Evolutionary conservation across 1,284 basidiomycete species (phyloP).

Genomic region (Salmacisia buchloeana): DNA sequence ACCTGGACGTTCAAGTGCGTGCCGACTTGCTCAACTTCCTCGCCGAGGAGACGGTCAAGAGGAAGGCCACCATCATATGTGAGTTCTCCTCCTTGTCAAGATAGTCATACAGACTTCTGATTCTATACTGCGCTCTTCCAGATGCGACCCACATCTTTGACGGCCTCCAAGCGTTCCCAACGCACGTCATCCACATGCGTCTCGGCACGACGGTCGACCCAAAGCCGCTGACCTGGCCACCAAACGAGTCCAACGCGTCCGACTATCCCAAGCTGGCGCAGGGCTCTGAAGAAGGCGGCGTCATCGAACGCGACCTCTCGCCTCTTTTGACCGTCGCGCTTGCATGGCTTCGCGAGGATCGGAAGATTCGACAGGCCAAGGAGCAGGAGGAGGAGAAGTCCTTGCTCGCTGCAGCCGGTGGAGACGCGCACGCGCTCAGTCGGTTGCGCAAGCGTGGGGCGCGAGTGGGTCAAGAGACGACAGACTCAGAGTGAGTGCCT

Average conservation of each 20-base stretch:
- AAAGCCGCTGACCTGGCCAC: constrained; percentile 38
- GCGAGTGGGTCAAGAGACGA: constrained; percentile 26
- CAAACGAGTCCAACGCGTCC: constrained; percentile 20
- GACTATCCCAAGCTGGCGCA: constrained; percentile 12
- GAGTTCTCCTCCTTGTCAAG: constrained; percentile 48
- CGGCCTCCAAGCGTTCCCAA: constrained; percentile 47
- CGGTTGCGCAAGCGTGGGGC: constrained; percentile 30
- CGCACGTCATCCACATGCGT: constrained; percentile 44
- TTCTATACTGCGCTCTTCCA: neutral
- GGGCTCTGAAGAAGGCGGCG: neutral
- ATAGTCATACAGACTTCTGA: neutral
- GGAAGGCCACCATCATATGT: constrained; percentile 87
- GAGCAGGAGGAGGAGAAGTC: constrained; percentile 19
- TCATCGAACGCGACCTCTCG: constrained; percentile 13
- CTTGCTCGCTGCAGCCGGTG: constrained; percentile 11
- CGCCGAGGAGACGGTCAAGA: constrained; percentile 69
- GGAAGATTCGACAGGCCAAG: constrained; percentile 27
- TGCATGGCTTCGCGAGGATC: constrained; percentile 45
- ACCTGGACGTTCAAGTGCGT: constrained; percentile 94
- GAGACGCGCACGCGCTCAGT: neutral
- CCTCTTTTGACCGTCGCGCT: constrained; percentile 39
- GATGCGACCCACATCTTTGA: constrained; percentile 50
- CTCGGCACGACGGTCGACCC: constrained; percentile 37
- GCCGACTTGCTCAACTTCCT: constrained; percentile 84
- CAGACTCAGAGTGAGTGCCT: constrained; percentile 31